phyloP scores from a whole-genome alignment of 345 rosid genomes.

The Fremontodendron californicum region DNA sequence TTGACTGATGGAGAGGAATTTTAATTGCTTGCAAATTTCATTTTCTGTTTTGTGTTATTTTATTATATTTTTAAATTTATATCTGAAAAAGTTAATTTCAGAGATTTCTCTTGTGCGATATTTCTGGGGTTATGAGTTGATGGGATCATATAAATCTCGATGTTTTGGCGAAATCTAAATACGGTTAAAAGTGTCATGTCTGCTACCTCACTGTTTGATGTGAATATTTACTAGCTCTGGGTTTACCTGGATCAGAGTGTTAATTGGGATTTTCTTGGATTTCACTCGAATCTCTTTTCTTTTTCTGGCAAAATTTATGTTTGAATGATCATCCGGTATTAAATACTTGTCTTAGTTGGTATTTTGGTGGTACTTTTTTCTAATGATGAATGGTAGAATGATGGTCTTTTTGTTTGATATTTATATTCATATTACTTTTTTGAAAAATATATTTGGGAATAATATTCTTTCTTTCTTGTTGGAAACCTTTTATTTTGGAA shows the following conservation, averaged over 20 bases:
- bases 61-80: not conserved
- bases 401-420: constrained; percentile 1
- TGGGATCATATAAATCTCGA: not conserved
- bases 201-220: not conserved
- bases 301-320: not conserved
- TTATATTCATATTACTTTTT: not conserved
- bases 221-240: constrained; percentile 1
- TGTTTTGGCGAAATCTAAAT: not conserved
- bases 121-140: constrained; percentile 2
- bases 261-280: not conserved
- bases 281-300: not conserved
- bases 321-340: not conserved
- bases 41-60: too few relatives aligned
- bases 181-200: not conserved
- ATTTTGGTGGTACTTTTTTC: not conserved
- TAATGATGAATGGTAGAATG: not conserved
- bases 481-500: not conserved
- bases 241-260: not conserved
- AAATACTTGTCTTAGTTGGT: not conserved
- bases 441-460: not conserved
- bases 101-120: not conserved
- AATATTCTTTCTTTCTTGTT: not conserved
- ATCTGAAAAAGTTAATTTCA: not conserved
- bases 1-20: not conserved
- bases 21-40: not conserved